These are phyloP conservation scores for Beauveria caledonica DNA, from an alignment of 2,329 filamentous ascomycete genomes.

Conservation along the genomic window DNA sequence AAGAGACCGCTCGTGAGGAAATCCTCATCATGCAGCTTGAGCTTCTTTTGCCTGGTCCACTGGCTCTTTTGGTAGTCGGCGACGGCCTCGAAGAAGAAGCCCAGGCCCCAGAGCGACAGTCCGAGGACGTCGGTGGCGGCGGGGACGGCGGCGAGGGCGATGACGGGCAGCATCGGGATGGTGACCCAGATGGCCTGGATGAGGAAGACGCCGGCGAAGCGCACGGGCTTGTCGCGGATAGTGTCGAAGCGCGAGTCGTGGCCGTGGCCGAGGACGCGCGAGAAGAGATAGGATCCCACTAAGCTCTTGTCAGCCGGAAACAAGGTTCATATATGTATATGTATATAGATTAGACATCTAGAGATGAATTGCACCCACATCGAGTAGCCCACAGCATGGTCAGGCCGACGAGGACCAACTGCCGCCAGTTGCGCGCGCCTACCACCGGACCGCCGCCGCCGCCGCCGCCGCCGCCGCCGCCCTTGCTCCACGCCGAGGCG, in stretches of 20 bases:
- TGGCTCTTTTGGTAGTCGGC: slow-evolving; percentile 57
- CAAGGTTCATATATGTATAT: too few relatives aligned
- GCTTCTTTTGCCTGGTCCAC: slow-evolving; percentile 53
- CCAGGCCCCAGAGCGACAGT: slow-evolving; percentile 47
- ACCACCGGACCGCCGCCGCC: not conserved
- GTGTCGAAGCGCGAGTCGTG: slow-evolving; percentile 44
- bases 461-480: not conserved
- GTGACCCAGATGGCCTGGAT: slow-evolving; percentile 61
- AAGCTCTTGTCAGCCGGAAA: not conserved
- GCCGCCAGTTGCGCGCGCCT: slow-evolving; percentile 46
- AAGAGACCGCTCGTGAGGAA: slow-evolving; percentile 58
- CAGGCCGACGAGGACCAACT: slow-evolving; percentile 31
- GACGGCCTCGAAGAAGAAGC: slow-evolving; percentile 50
- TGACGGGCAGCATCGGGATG: slow-evolving; percentile 56
- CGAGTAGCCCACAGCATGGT: slow-evolving; percentile 51
- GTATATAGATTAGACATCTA: too few relatives aligned
- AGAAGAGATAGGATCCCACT: slow-evolving; percentile 60
- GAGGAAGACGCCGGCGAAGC: slow-evolving; percentile 30
- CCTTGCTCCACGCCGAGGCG: slow-evolving; percentile 22
- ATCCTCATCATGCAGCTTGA: slow-evolving; percentile 58
- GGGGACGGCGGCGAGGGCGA: slow-evolving; percentile 56
- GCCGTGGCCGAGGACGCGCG: slow-evolving; percentile 50
- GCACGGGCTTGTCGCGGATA: slow-evolving; percentile 28
- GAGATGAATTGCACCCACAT: slow-evolving; percentile 27
- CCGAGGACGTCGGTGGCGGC: slow-evolving; percentile 49